A percentile compares a stretch with the other conserved stretches of the same genome.
phyloP scores from a whole-genome alignment of 2,329 filamentous ascomycete genomes.

The Aureobasidium zeae region DNA sequence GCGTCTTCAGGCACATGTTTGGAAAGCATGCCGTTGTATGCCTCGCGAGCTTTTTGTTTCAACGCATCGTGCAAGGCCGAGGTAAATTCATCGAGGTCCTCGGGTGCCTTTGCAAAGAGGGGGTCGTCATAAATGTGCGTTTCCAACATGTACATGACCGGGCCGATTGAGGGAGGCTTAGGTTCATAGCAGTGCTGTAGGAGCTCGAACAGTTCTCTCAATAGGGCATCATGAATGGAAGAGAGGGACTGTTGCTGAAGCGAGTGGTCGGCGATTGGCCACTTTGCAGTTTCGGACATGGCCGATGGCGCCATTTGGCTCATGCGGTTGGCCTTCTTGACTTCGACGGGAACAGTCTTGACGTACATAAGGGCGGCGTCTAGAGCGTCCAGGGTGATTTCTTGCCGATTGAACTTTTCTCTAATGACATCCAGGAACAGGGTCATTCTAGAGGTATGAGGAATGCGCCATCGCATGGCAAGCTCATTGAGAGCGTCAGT shows the following conservation, averaged over 20 bases:
- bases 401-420: constrained; percentile 75
- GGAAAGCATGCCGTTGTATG: constrained; percentile 70
- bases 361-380: constrained; percentile 75
- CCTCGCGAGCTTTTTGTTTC: constrained; percentile 62
- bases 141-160: constrained; percentile 70
- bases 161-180: constrained; percentile 74
- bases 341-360: constrained; percentile 56
- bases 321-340: constrained; percentile 51
- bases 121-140: constrained; percentile 73
- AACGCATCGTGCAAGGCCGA: constrained; percentile 64
- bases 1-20: constrained; percentile 70
- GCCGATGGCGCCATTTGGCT: constrained; percentile 33
- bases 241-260: constrained; percentile 66
- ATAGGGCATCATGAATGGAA: constrained; percentile 67
- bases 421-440: constrained; percentile 75
- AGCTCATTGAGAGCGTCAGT: constrained; percentile 77
- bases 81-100: constrained; percentile 63
- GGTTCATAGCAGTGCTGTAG: constrained; percentile 79
- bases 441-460: constrained; percentile 69
- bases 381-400: constrained; percentile 70
- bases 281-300: constrained; percentile 41
- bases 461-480: constrained; percentile 79
- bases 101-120: constrained; percentile 59
- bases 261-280: constrained; percentile 41
- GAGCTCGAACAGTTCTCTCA: constrained; percentile 80